A percentile compares a stretch with the other conserved stretches of the same genome.
Evolutionary conservation across 2,329 filamentous ascomycete species (phyloP).

Genomic region (Apiospora pterosperma): DNA sequence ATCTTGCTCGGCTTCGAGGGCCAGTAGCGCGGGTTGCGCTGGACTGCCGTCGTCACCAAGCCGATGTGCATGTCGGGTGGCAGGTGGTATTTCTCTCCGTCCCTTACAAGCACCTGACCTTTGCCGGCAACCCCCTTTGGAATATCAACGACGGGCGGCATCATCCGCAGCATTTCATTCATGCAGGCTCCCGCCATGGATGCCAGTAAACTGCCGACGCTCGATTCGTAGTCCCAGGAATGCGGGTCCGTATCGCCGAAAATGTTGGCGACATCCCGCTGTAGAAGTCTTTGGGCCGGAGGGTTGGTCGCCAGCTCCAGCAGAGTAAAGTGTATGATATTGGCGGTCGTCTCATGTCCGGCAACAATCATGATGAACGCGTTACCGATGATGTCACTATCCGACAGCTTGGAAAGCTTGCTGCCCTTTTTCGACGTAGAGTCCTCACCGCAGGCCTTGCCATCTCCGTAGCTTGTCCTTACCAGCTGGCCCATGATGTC

Average conservation of each 20-base stretch:
- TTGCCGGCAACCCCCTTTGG: slow-evolving; percentile 58
- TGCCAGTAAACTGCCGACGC: slow-evolving; percentile 62
- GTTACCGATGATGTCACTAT: slow-evolving; percentile 69
- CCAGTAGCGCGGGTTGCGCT: slow-evolving; percentile 73
- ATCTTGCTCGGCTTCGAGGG: slow-evolving; percentile 49
- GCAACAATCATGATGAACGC: slow-evolving; percentile 67
- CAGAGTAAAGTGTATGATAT: slow-evolving; percentile 68
- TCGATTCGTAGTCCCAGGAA: slow-evolving; percentile 68
- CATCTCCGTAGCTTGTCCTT: slow-evolving; percentile 35
- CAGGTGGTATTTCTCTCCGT: slow-evolving; percentile 39
- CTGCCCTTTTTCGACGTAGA: slow-evolving; percentile 14
- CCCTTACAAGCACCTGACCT: slow-evolving; percentile 56
- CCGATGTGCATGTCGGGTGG: slow-evolving; percentile 55
- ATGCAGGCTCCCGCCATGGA: slow-evolving; percentile 71
- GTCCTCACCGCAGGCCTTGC: slow-evolving; percentile 11
- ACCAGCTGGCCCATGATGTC: slow-evolving; percentile 52
- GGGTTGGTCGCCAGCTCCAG: slow-evolving; percentile 65
- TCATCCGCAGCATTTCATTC: slow-evolving; percentile 72
- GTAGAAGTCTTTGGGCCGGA: slow-evolving; percentile 60
- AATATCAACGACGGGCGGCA: slow-evolving; percentile 68
- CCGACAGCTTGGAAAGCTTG: slow-evolving; percentile 41
- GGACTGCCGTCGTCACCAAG: slow-evolving; percentile 52
- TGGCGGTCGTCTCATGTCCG: slow-evolving; percentile 79
- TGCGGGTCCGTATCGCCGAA: slow-evolving; percentile 55
- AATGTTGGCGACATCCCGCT: slow-evolving; percentile 65